A percentile compares a stretch with the other conserved stretches of the same genome.
Conservation (phyloP, 495 filamentous ascomycete genomes). For the Daldinia vernicosa region DNA sequence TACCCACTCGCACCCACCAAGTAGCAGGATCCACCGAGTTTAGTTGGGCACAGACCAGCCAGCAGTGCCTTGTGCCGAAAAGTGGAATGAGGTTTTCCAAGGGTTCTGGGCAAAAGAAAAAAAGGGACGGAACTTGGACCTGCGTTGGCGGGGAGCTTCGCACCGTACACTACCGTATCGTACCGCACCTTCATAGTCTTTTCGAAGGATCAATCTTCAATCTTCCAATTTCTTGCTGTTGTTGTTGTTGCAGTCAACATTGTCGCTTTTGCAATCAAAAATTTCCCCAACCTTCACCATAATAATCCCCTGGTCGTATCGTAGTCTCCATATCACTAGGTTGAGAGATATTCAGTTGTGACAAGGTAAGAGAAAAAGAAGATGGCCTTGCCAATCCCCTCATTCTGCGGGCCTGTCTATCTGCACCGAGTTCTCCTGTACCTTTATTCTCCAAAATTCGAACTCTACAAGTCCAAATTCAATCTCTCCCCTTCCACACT, state of each 20-base stretch:
- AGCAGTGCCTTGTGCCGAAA: conserved; percentile 25
- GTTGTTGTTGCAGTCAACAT: conserved; percentile 16
- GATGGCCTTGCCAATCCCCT: conserved; percentile 25
- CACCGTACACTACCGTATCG: conserved; percentile 16
- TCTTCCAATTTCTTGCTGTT: conserved; percentile 22
- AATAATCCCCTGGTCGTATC: conserved; percentile 16
- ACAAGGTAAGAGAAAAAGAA: conserved; percentile 37
- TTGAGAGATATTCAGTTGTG: conserved; percentile 40
- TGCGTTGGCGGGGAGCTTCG: conserved; percentile 40
- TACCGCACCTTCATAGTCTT: conserved; percentile 21
- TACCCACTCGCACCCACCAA: conserved; percentile 32
- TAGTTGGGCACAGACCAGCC: conserved; percentile 34
- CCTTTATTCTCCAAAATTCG: conserved; percentile 6
- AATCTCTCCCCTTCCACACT: conserved; percentile 27
- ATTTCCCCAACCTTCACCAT: conserved; percentile 10
- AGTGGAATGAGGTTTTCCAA: conserved; percentile 21
- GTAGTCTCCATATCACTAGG: conserved; percentile 32
- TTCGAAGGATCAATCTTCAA: conserved; percentile 33
- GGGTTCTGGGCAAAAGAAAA: conserved; percentile 28
- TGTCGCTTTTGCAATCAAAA: conserved; percentile 22
- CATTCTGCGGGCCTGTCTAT: conserved; percentile 8
- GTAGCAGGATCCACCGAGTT: conserved; percentile 20
- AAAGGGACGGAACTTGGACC: conserved; percentile 7
- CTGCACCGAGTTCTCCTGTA: conserved; percentile 19
- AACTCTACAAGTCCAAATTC: conserved; percentile 10